Evolutionary conservation across 192 early-diverging fungal genomes (phyloP).

Genomic region (Entomortierella chlamydospora): DNA sequence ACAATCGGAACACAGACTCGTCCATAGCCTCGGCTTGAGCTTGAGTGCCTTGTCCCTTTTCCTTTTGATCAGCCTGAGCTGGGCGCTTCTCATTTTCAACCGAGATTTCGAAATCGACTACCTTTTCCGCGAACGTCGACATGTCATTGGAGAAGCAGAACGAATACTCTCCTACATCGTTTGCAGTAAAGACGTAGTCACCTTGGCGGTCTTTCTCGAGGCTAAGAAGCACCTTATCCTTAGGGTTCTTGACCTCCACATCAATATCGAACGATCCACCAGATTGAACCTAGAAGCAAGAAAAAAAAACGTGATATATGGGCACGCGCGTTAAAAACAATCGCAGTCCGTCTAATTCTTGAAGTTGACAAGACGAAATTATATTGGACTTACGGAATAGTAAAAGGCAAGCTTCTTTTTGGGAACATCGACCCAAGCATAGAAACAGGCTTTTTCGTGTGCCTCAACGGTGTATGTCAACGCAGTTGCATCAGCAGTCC

Average conservation of each 20-base stretch:
- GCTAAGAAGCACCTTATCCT: constrained; percentile 70
- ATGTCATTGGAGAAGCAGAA: constrained; percentile 98
- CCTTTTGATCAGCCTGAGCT: constrained; percentile 17
- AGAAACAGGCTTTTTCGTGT: constrained; percentile 94
- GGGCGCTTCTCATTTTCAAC: constrained; percentile 87
- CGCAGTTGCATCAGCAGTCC: constrained; percentile 56
- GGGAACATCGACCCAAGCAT: constrained; percentile 77
- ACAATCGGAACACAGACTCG: constrained; percentile 70
- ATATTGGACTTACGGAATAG: constrained; percentile 85
- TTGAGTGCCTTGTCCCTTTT: constrained; percentile 40
- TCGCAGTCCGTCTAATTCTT: not conserved
- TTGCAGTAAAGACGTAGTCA: constrained; percentile 93
- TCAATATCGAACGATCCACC: constrained; percentile 99
- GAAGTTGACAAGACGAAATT: no score
- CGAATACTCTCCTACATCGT: constrained; percentile 88
- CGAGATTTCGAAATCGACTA: constrained; percentile 95
- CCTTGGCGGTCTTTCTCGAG: constrained; percentile 93
- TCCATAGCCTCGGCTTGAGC: constrained; percentile 59
- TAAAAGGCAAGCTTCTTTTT: constrained; percentile 96
- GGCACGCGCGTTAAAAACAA: no score
- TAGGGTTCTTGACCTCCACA: constrained; percentile 86
- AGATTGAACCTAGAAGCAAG: constrained; percentile 81
- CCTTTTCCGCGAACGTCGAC: constrained; percentile 94
- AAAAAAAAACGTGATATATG: not conserved
- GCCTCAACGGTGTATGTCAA: constrained; percentile 89